Conservation (phyloP, 768 basidiomycete species). For the Amanita jacksonii region DNA sequence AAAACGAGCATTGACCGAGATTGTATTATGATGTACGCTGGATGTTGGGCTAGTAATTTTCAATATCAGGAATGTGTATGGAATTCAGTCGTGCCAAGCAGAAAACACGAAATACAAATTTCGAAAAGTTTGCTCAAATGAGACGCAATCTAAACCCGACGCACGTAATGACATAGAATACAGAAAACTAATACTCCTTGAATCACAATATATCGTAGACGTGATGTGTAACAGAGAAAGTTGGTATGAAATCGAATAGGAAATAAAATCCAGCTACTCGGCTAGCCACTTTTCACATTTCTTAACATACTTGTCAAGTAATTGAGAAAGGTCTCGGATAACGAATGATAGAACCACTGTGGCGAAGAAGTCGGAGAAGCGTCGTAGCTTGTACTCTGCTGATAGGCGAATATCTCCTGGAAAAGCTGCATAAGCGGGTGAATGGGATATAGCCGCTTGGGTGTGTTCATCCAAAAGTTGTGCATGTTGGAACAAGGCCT, state of each 20-base stretch:
- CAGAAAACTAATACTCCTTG: slow-evolving; percentile 9
- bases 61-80: neutral
- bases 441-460: slow-evolving; percentile 56
- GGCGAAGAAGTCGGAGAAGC: slow-evolving; percentile 87
- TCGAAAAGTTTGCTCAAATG: neutral
- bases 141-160: slow-evolving; percentile 5
- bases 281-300: slow-evolving; percentile 90
- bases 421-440: slow-evolving; percentile 67
- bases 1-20: no score
- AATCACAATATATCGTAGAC: slow-evolving; percentile 8
- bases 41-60: neutral
- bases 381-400: slow-evolving; percentile 67
- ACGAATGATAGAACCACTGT: slow-evolving; percentile 85
- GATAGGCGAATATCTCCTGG: slow-evolving; percentile 51
- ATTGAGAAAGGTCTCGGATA: slow-evolving; percentile 74
- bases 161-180: slow-evolving; percentile 9
- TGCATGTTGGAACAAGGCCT: slow-evolving; percentile 59
- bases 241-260: neutral
- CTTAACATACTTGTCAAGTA: slow-evolving; percentile 90
- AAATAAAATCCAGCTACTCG: slow-evolving; percentile 37
- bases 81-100: neutral
- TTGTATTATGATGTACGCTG: no score
- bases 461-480: slow-evolving; percentile 87
- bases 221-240: slow-evolving; percentile 5
- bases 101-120: slow-evolving; percentile 3